Conservation (phyloP, 73 alveolate species). For the Paramecium primaurelia region DNA sequence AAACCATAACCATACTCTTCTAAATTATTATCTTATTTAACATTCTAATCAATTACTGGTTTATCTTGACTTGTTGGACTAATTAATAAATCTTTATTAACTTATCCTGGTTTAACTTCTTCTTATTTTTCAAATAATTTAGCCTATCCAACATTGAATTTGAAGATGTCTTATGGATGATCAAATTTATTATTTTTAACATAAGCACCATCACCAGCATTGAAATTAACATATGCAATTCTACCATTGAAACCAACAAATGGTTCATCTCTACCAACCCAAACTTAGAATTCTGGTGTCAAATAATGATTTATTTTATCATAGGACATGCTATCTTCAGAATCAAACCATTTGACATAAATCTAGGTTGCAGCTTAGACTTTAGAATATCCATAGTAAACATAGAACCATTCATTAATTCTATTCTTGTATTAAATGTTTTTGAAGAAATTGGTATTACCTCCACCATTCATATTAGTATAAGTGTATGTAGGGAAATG, state of each 20-base stretch:
- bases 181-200: not conserved
- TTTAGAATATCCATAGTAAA: slow-evolving; percentile 4
- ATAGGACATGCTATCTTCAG: slow-evolving; percentile 9
- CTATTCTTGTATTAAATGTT: slow-evolving; percentile 31
- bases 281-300: slow-evolving; percentile 22
- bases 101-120: not conserved
- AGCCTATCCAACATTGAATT: not conserved
- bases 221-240: slow-evolving; percentile 22
- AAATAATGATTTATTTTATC: slow-evolving; percentile 26
- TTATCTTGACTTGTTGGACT: not conserved
- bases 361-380: not conserved
- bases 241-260: slow-evolving; percentile 6
- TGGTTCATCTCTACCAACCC: slow-evolving; percentile 18
- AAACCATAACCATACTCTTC: slow-evolving; percentile 51
- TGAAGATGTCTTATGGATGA: slow-evolving; percentile 30
- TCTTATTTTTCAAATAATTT: not conserved
- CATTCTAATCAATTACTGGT: not conserved
- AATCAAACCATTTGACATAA: slow-evolving; percentile 33
- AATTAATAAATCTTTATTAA: not conserved
- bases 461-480: slow-evolving; percentile 50
- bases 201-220: slow-evolving; percentile 30
- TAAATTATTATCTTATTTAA: not conserved
- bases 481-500: slow-evolving; percentile 48
- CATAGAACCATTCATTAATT: slow-evolving; percentile 5
- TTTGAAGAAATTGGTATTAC: slow-evolving; percentile 14